phyloP scores from a whole-genome alignment of 768 basidiomycete genomes.

The Asterophora lycoperdoides region DNA sequence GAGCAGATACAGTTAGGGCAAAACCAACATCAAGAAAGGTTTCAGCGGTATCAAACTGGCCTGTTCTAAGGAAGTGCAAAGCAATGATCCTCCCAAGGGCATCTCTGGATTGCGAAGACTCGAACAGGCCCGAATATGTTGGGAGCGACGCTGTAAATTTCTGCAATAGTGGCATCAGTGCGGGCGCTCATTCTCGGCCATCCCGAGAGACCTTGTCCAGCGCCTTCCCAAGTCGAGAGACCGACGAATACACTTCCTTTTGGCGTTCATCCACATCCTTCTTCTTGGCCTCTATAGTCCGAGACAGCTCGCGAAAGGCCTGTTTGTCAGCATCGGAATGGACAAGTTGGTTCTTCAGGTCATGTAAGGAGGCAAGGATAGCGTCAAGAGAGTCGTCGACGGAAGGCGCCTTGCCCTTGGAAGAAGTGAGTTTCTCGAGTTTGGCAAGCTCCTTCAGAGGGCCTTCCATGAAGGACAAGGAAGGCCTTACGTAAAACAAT shows the following conservation, averaged over 20 bases:
- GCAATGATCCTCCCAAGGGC: conserved; percentile 72
- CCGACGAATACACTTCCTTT: conserved; percentile 80
- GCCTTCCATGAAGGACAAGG: conserved; percentile 51
- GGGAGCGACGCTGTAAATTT: conserved; percentile 59
- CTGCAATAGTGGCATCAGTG: conserved; percentile 30
- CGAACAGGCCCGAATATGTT: conserved; percentile 62
- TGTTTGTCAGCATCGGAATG: conserved; percentile 46
- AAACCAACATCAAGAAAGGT: conserved; percentile 63
- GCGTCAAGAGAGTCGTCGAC: conserved; percentile 60
- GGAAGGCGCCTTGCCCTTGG: conserved; percentile 51
- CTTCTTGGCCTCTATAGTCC: conserved; percentile 65
- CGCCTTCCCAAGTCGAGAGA: conserved; percentile 77
- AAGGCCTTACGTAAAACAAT: conserved; percentile 11
- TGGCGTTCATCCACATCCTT: conserved; percentile 84
- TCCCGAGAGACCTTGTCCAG: conserved; percentile 75
- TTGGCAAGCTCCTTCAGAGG: conserved; percentile 76
- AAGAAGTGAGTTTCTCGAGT: conserved; percentile 59
- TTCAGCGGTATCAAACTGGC: conserved; percentile 74
- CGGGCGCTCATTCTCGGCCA: background rate
- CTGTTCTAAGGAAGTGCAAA: conserved; percentile 73
- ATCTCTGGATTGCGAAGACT: conserved; percentile 49
- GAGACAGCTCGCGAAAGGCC: conserved; percentile 45
- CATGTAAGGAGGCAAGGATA: conserved; percentile 53
- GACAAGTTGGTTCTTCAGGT: conserved; percentile 50
- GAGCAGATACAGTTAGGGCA: background rate